A percentile compares a stretch with the other conserved stretches of the same genome.
Evolutionary conservation across 257 asterid species (phyloP).

Genomic region (Solanum dulcamara): DNA sequence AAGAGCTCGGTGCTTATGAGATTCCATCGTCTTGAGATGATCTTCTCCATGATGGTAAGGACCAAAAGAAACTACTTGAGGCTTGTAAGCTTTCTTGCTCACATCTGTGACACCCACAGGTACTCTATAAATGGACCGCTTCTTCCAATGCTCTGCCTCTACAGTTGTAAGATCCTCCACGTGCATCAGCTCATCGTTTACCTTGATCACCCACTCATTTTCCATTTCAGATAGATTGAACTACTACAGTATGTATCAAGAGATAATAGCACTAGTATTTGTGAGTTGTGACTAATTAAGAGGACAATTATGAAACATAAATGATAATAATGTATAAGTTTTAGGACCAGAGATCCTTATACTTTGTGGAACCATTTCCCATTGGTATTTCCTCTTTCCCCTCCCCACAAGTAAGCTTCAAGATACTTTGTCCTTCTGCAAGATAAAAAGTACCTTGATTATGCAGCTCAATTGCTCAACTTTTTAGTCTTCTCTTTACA

Average conservation of each 20-base stretch:
- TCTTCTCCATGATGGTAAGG: slow-evolving; percentile 27
- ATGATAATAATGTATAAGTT: background rate
- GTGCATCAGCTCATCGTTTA: slow-evolving; percentile 11
- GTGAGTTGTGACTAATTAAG: background rate
- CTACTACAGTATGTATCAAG: background rate
- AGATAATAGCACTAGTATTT: background rate
- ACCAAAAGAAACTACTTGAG: slow-evolving; percentile 36
- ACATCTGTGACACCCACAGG: slow-evolving; percentile 17
- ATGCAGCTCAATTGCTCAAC: background rate
- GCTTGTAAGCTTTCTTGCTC: slow-evolving; percentile 21
- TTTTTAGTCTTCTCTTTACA: background rate
- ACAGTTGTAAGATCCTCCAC: background rate
- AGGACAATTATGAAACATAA: background rate
- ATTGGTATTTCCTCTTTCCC: background rate
- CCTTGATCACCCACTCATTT: slow-evolving; percentile 16
- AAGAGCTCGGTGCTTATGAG: slow-evolving; percentile 41
- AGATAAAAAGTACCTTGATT: background rate
- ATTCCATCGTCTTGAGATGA: slow-evolving; percentile 28
- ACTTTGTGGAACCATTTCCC: background rate
- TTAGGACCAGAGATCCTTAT: background rate
- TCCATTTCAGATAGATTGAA: background rate
- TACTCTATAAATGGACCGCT: slow-evolving; percentile 29
- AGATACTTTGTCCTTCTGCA: background rate
- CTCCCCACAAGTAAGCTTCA: background rate
- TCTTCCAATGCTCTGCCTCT: slow-evolving; percentile 23